Evolutionary conservation across 345 rosid species (phyloP).

Genomic region (Acer negundo): DNA sequence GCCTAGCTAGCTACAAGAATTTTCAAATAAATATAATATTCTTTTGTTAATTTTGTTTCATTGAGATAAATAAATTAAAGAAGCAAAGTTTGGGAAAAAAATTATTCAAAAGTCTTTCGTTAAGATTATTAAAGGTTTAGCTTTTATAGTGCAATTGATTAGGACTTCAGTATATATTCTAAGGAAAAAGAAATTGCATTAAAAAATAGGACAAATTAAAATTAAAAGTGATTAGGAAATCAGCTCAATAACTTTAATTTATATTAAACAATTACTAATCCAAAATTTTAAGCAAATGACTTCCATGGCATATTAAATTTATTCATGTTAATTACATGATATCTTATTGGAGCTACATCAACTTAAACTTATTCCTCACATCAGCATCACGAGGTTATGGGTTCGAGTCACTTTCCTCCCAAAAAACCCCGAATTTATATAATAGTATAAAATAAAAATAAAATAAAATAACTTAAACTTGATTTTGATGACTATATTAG

Average conservation of each 20-base stretch:
- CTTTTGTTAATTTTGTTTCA: too few species aligned
- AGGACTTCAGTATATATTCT: neutral
- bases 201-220: neutral
- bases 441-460: too few species aligned
- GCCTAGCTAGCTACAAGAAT: neutral
- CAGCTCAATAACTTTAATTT: neutral
- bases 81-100: neutral
- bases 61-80: too few species aligned
- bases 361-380: neutral
- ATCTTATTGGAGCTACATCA: too few species aligned
- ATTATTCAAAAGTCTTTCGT: neutral
- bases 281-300: neutral
- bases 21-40: neutral
- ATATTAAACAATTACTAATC: too few species aligned
- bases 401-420: too few species aligned
- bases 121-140: neutral
- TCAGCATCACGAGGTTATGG: too few species aligned
- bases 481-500: neutral
- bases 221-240: neutral
- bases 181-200: neutral
- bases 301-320: neutral
- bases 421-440: too few species aligned
- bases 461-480: too few species aligned
- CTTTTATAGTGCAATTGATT: neutral
- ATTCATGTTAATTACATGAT: too few species aligned